A percentile compares a stretch with the other conserved stretches of the same genome.
phyloP scores from a whole-genome alignment of 2,329 filamentous ascomycete genomes.

The Ophiosphaerella narmari region DNA sequence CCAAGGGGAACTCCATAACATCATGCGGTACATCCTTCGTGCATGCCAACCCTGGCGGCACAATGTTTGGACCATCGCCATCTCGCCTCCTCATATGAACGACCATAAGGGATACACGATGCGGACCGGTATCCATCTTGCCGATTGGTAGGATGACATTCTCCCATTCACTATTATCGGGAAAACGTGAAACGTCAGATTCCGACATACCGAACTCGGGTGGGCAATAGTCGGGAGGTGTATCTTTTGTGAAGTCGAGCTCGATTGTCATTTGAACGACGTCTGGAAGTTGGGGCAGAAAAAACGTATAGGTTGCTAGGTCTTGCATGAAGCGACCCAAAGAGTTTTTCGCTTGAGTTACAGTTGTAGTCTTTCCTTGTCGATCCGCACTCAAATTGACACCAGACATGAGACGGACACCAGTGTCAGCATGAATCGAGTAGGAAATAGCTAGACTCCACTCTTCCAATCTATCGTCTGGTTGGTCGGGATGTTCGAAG shows the following conservation, averaged over 20 bases:
- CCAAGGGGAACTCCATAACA: neutral
- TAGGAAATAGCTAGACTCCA: conserved; percentile 56
- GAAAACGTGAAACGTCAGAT: neutral
- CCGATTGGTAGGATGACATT: neutral
- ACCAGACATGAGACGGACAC: neutral
- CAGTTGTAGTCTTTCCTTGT: neutral
- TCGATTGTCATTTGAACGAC: neutral
- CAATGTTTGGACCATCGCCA: neutral
- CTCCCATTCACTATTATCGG: neutral
- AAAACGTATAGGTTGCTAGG: neutral
- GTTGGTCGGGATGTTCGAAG: conserved; percentile 44
- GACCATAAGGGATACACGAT: neutral
- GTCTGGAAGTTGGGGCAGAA: neutral
- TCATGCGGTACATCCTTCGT: neutral
- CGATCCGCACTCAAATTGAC: neutral
- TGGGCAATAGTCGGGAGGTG: neutral
- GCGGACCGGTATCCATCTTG: neutral
- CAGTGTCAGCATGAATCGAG: conserved; percentile 32
- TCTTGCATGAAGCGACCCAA: neutral
- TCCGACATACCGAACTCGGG: neutral
- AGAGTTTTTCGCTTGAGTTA: neutral
- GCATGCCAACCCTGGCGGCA: neutral
- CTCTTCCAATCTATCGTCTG: conserved; percentile 52
- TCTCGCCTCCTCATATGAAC: neutral
- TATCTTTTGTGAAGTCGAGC: neutral